phyloP scores from a whole-genome alignment of 495 filamentous ascomycete species.

The Clavariopsis aquatica region DNA sequence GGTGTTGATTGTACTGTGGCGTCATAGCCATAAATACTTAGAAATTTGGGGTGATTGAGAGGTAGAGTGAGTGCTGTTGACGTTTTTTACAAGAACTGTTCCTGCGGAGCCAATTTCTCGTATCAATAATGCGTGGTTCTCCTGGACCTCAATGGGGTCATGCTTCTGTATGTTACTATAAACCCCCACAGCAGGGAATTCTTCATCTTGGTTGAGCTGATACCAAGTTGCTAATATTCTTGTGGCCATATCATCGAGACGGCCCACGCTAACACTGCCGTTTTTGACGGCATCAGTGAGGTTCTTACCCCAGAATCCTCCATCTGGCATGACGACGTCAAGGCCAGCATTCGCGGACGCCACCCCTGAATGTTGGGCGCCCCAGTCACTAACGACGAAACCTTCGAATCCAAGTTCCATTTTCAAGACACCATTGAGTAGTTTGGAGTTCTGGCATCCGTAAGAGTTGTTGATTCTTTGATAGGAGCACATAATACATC shows the following conservation, averaged over 20 bases:
- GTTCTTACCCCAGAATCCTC: constrained; percentile 38
- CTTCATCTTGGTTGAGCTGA: constrained; percentile 32
- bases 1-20: constrained; percentile 44
- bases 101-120: constrained; percentile 57
- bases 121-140: constrained; percentile 52
- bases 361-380: constrained; percentile 36
- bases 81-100: constrained; percentile 65
- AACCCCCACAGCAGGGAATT: constrained; percentile 12
- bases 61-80: constrained; percentile 55
- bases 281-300: constrained; percentile 37
- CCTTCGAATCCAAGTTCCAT: constrained; percentile 58
- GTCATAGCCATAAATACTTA: constrained; percentile 65
- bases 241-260: constrained; percentile 42
- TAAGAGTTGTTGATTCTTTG: constrained; percentile 44
- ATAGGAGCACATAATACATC: constrained; percentile 44
- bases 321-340: constrained; percentile 41
- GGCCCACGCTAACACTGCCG: constrained; percentile 29
- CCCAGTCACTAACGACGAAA: constrained; percentile 46
- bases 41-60: constrained; percentile 51
- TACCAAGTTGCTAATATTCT: constrained; percentile 42
- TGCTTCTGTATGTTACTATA: not conserved
- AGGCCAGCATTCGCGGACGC: constrained; percentile 33
- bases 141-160: constrained; percentile 51
- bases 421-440: constrained; percentile 53
- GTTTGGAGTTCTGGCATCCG: constrained; percentile 42